Evolutionary conservation across 2,329 filamentous ascomycete species (phyloP).

Genomic region (Hypoxylon sp.): DNA sequence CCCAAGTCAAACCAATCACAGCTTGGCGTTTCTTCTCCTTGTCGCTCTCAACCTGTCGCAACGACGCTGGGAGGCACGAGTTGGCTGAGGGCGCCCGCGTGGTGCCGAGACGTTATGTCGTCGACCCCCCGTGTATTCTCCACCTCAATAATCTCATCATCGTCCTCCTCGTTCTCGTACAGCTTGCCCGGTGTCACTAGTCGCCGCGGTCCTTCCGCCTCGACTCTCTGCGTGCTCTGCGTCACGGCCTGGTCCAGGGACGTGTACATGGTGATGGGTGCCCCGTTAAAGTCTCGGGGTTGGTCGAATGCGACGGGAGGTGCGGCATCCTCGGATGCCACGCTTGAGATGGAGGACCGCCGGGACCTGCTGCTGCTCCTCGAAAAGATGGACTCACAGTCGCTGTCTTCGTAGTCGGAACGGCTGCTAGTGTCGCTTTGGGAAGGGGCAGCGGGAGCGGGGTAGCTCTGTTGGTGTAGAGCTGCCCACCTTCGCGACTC

Average conservation of each 20-base stretch:
- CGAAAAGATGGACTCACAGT: slow-evolving; percentile 45
- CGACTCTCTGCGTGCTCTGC: slow-evolving; percentile 45
- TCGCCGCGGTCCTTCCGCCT: slow-evolving; percentile 44
- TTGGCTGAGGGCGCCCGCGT: not conserved
- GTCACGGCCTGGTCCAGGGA: slow-evolving; percentile 52
- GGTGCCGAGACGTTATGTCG: not conserved
- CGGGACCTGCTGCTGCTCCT: slow-evolving; percentile 41
- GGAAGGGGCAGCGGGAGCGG: slow-evolving; percentile 27
- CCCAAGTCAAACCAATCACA: slow-evolving; percentile 19
- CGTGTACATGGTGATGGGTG: slow-evolving; percentile 50
- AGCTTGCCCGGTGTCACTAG: slow-evolving; percentile 52
- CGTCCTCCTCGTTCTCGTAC: slow-evolving; percentile 54
- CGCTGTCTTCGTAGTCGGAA: slow-evolving; percentile 36
- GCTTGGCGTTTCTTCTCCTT: slow-evolving; percentile 27
- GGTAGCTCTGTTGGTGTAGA: slow-evolving; percentile 38
- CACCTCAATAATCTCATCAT: slow-evolving; percentile 53
- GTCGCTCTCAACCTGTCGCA: slow-evolving; percentile 16
- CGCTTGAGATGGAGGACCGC: slow-evolving; percentile 49
- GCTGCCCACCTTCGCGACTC: slow-evolving; percentile 47
- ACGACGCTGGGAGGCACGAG: slow-evolving; percentile 3
- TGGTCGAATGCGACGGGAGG: slow-evolving; percentile 38
- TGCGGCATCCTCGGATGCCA: slow-evolving; percentile 41
- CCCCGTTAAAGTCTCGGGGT: slow-evolving; percentile 45
- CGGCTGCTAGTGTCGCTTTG: slow-evolving; percentile 24
- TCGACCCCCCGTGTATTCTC: slow-evolving; percentile 24